Percentiles rank a stretch among this genome's conserved stretches.
Evolutionary conservation across 139 green algal genomes (phyloP).

Genomic region (Tetradesmus lagerheimii): DNA sequence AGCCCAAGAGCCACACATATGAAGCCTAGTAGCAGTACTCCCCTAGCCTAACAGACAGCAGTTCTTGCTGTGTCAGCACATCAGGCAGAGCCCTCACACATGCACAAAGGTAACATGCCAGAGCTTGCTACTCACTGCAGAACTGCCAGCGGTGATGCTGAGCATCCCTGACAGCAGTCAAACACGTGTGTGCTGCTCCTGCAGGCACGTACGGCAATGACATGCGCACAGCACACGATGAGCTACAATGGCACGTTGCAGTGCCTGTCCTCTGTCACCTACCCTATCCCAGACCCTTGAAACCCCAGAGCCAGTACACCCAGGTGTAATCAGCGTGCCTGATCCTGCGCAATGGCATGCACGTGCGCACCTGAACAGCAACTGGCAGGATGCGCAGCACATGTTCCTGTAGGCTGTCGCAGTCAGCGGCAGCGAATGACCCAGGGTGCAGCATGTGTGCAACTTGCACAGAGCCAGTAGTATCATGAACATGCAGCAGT

Average conservation of each 20-base stretch:
- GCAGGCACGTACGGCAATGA: not conserved
- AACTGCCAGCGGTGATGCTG: not conserved
- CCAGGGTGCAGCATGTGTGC: not conserved
- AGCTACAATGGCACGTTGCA: not conserved
- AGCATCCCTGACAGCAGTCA: not conserved
- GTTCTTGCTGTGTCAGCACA: not conserved
- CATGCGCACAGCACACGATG: not conserved
- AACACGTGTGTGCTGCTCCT: not conserved
- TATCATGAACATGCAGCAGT: not conserved
- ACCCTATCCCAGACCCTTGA: not conserved
- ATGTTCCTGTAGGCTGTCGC: not conserved
- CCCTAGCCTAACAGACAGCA: not conserved
- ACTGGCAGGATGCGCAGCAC: not conserved
- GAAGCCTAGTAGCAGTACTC: not conserved
- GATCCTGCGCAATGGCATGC: not conserved
- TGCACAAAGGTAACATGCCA: not conserved
- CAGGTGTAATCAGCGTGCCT: not conserved
- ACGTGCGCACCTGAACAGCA: not conserved
- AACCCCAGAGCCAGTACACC: too few relatives aligned
- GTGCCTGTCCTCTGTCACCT: not conserved
- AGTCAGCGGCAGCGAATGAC: not conserved
- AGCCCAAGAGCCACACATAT: too few relatives aligned
- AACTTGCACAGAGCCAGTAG: not conserved
- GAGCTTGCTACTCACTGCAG: not conserved
- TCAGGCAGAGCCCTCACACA: not conserved